Evolutionary conservation across 2,329 filamentous ascomycete genomes (phyloP), one percentile per base, ranked within the genome.

Genomic region (Hymenoscyphus fructigenus): DNA sequence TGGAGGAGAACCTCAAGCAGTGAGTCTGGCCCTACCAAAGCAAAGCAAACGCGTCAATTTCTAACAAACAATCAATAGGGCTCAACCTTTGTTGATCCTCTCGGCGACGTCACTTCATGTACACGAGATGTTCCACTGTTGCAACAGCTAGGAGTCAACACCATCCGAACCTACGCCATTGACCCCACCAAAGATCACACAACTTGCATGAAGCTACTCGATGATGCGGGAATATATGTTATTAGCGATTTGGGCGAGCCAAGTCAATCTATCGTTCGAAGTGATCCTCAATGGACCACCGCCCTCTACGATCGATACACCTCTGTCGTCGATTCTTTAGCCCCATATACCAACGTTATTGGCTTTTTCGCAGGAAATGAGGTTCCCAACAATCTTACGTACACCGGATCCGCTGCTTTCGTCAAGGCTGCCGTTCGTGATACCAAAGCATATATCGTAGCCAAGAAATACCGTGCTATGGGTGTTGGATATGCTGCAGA

Each of bases 321-420:
- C 62, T 79, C 80, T 47, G 95, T 99, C 66, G 82, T 99, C 65
- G 93, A 97, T 75, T 83, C 86, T 68, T 82, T 98, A 74, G 82
- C 84, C 72, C 84, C 91, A 76, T 98, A 96, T 84, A 84, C 85
- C 79, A 98, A 99, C 81, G 89, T 92, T 61, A 89, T 99, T 71
- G 95, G 95, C 73, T 98, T 97, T 89, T 98, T 99, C 77, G 94
- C 93, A 72, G 95, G 94, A 78, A 98, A 99, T 81, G 94, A 99
- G 81, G 95, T 99, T 68, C 89, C 92, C 75, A 96, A 97, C 84
- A 86, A 88, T 75, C 83, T 84, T 71, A 92, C 89, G 83, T 96
- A 96, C 85, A 97, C 93, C 59, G 82, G 85, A 66, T 91, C 94
- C 59, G 94, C 92, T 65, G 93, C 94, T 70, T 98, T 91, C 77